Base-by-base conservation (phyloP, 2,329 filamentous ascomycete genomes). In the Colletotrichum chlorophyti region DNA sequence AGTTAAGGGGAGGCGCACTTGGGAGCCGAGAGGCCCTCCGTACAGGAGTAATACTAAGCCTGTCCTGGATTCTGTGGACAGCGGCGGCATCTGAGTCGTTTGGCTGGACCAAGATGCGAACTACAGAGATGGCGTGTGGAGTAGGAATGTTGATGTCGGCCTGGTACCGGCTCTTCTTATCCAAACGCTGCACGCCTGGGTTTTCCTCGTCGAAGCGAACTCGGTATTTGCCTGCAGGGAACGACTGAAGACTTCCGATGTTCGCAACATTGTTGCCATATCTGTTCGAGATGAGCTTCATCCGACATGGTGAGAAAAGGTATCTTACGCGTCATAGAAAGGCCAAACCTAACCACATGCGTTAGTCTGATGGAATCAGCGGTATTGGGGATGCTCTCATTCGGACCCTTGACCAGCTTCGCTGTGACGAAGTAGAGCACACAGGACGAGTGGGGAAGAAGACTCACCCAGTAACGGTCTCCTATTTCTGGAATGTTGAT, bases 231-330 rank as follows among this genome's bases (percentile, higher is more conserved):
- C 68, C 67, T 6, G 65, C 51, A 12, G 42, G 31, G 37, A 47
- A 61, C 5, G 49, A 32, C 8, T 54, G 10, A 1, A 64, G 43
- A 41, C 43, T 63, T 7, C 68, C 66, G 14, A 72, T 27, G 29
- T 68, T 69, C 29, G 65, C 66, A 53, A 66, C 65, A 60, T 71
- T 70, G 41, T 70, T 65, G 19, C 63, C 68, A 37, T 65, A 71
- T 24, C 66, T 68, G n/a, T n/a, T n/a, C n/a, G n/a, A n/a, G n/a
- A n/a, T n/a, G n/a, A n/a, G n/a, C n/a, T n/a, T n/a, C n/a, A n/a
- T n/a, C n/a, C n/a, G n/a, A n/a, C n/a, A n/a, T n/a, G n/a, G n/a
- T n/a, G n/a, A n/a, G n/a, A n/a, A n/a, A n/a, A n/a, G n/a, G n/a
- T n/a, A n/a, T n/a, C n/a, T n/a, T n/a, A n/a, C n/a, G n/a, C n/a